Evolutionary conservation across 768 basidiomycete genomes (phyloP).

Genomic region (Hirschioporus abietinus): DNA sequence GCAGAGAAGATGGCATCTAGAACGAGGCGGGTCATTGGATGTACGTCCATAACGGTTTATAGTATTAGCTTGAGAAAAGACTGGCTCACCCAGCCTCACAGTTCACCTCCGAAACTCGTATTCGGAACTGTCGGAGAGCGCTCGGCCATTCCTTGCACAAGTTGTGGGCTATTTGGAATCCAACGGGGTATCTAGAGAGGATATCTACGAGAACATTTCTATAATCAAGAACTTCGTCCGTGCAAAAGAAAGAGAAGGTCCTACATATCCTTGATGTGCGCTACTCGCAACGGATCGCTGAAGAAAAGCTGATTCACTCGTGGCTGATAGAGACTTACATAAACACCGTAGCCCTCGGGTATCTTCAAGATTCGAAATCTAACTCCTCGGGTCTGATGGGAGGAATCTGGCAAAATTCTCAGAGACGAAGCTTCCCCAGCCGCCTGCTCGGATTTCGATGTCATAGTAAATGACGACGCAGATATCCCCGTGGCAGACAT

Average conservation of each 20-base stretch:
- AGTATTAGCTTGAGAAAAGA: not conserved
- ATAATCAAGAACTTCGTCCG: slow-evolving; percentile 84
- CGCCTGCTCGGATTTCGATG: too few relatives aligned
- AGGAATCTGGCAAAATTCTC: too few relatives aligned
- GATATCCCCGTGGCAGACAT: too few relatives aligned
- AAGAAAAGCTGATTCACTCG: too few relatives aligned
- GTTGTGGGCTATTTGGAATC: slow-evolving; percentile 51
- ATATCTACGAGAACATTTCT: slow-evolving; percentile 74
- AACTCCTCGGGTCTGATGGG: too few relatives aligned
- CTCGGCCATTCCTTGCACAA: not conserved
- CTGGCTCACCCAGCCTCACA: not conserved
- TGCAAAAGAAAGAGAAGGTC: slow-evolving; percentile 3
- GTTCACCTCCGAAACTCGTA: not conserved
- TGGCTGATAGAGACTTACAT: too few relatives aligned
- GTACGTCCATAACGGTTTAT: not conserved
- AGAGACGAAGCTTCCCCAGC: too few relatives aligned
- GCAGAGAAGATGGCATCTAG: not conserved
- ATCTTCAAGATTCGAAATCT: too few relatives aligned
- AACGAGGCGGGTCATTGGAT: not conserved
- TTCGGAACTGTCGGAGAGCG: too few relatives aligned
- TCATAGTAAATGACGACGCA: too few relatives aligned
- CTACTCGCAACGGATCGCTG: too few relatives aligned
- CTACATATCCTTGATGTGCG: not conserved
- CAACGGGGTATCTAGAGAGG: slow-evolving; percentile 59
- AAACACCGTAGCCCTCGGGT: too few relatives aligned